Evolutionary conservation across 768 basidiomycete species (phyloP).

Genomic region (Auricularia heimuer): DNA sequence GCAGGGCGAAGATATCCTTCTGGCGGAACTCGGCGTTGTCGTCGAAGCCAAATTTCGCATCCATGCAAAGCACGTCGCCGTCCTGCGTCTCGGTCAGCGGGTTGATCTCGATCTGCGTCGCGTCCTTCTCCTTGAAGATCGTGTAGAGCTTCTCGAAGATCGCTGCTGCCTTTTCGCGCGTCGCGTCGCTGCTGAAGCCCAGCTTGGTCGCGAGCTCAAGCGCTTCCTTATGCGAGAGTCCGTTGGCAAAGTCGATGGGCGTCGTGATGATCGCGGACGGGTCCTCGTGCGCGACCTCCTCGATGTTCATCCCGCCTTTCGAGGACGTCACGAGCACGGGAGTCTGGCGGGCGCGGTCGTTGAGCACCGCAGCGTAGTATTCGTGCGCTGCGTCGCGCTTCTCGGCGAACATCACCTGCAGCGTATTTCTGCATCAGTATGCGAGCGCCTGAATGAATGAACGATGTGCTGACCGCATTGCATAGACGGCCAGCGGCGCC

Average conservation of each 20-base stretch:
- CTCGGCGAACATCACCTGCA: constrained; percentile 94
- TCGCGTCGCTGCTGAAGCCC: constrained; percentile 66
- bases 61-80: constrained; percentile 96
- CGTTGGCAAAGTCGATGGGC: constrained; percentile 76
- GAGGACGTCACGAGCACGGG: constrained; percentile 89
- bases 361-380: constrained; percentile 95
- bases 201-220: constrained; percentile 77
- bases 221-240: constrained; percentile 64
- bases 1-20: constrained; percentile 74
- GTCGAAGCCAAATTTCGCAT: constrained; percentile 99
- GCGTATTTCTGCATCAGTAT: constrained; percentile 1
- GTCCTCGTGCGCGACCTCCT: constrained; percentile 95
- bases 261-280: constrained; percentile 93
- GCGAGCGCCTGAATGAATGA: no score
- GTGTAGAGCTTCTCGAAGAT: constrained; percentile 91
- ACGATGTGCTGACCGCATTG: constrained; percentile 61
- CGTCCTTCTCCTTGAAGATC: constrained; percentile 98
- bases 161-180: constrained; percentile 79
- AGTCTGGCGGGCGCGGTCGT: constrained; percentile 81
- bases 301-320: constrained; percentile 99
- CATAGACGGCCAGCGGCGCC: constrained; percentile 86
- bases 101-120: constrained; percentile 99
- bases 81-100: constrained; percentile 89
- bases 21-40: constrained; percentile 99
- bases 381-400: constrained; percentile 89